Conservation (phyloP, 345 rosid species). For the Rhodomyrtus tomentosa region DNA sequence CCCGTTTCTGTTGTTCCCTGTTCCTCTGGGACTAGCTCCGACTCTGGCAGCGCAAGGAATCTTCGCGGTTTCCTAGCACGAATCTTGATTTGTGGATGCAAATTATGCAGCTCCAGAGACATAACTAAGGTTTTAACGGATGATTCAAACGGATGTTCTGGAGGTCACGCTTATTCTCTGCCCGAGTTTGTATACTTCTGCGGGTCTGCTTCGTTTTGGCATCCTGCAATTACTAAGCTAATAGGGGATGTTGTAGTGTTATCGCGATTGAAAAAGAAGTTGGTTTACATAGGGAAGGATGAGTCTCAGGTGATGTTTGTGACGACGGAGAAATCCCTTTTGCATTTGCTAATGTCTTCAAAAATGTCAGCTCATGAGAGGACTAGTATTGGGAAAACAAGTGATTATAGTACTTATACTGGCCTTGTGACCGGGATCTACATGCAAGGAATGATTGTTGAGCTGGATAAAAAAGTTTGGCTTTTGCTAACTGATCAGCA, state of each 20-base stretch:
- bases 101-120: slow-evolving; percentile 17
- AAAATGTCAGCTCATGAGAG: slow-evolving; percentile 10
- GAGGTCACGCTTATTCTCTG: slow-evolving; percentile 28
- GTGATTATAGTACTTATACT: slow-evolving; percentile 47
- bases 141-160: neutral
- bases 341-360: slow-evolving; percentile 29
- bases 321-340: slow-evolving; percentile 32
- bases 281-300: slow-evolving; percentile 34
- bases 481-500: slow-evolving; percentile 60
- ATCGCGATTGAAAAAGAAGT: slow-evolving; percentile 58
- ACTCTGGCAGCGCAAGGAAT: slow-evolving; percentile 13
- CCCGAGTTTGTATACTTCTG: slow-evolving; percentile 45
- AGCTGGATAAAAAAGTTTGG: slow-evolving; percentile 81
- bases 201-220: slow-evolving; percentile 57
- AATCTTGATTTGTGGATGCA: slow-evolving; percentile 50
- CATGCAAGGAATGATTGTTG: slow-evolving; percentile 69
- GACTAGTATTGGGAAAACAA: slow-evolving; percentile 20
- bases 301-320: slow-evolving; percentile 53
- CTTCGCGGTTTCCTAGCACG: slow-evolving; percentile 54
- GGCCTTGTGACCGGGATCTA: slow-evolving; percentile 61
- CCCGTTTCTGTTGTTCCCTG: slow-evolving; percentile 68
- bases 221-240: slow-evolving; percentile 59
- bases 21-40: slow-evolving; percentile 5
- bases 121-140: neutral
- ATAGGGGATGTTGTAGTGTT: slow-evolving; percentile 33